Evolutionary conservation across 768 basidiomycete species (phyloP).

Genomic region (Lactifluus piperatus): DNA sequence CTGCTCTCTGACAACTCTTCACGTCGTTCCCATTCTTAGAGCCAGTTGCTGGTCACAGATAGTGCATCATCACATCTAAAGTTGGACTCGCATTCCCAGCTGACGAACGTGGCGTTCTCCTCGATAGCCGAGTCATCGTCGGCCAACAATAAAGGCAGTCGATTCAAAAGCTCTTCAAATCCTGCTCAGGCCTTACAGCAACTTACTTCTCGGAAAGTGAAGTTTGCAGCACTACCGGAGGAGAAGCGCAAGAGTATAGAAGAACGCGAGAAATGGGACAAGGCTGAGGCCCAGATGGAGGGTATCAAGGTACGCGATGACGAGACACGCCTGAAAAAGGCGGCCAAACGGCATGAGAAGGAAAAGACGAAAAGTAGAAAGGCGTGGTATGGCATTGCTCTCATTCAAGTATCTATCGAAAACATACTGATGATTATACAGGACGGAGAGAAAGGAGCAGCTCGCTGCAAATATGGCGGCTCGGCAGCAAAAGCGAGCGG

Average conservation of each 20-base stretch:
- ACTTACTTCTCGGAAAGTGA: slow-evolving; percentile 67
- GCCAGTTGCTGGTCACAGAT: slow-evolving; percentile 67
- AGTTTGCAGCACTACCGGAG: slow-evolving; percentile 65
- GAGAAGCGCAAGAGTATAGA: slow-evolving; percentile 75
- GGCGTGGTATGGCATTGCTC: slow-evolving; percentile 56
- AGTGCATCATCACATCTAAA: slow-evolving; percentile 21
- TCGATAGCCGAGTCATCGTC: slow-evolving; percentile 42
- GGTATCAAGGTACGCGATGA: slow-evolving; percentile 92
- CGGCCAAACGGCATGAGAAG: slow-evolving; percentile 87
- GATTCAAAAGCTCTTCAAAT: slow-evolving; percentile 66
- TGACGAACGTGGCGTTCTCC: slow-evolving; percentile 68
- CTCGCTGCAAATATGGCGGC: slow-evolving; percentile 67
- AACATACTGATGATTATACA: slow-evolving; percentile 27
- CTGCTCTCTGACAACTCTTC: not conserved
- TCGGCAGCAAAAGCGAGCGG: slow-evolving; percentile 81
- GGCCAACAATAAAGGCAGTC: slow-evolving; percentile 36
- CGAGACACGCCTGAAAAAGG: slow-evolving; percentile 80
- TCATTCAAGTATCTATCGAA: not conserved
- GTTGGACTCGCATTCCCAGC: slow-evolving; percentile 24
- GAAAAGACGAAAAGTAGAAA: slow-evolving; percentile 78
- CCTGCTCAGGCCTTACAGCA: slow-evolving; percentile 81
- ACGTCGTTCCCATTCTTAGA: slow-evolving; percentile 36
- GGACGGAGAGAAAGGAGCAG: slow-evolving; percentile 84
- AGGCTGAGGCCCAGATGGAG: slow-evolving; percentile 79
- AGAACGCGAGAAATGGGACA: slow-evolving; percentile 83